These are phyloP conservation scores for Blastocystis hominis DNA, from an alignment of 352 stramenopile genomes.

Conservation along the genomic window DNA sequence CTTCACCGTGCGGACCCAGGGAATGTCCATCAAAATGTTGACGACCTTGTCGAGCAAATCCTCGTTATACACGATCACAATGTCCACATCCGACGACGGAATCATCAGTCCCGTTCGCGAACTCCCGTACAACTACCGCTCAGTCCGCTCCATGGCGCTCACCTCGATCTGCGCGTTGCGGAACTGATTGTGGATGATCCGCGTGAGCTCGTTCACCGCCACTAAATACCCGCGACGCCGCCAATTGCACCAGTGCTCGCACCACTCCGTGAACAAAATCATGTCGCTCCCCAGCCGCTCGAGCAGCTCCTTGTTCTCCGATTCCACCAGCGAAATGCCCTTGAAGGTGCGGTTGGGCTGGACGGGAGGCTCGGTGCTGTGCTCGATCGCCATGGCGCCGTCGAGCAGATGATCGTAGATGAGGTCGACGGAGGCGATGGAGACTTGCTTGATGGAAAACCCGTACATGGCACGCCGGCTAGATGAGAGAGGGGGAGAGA, in stretches of 20 bases:
- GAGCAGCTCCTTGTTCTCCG: background rate
- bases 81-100: constrained; percentile 42
- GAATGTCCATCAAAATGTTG: background rate
- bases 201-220: constrained; percentile 42
- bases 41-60: constrained; percentile 12
- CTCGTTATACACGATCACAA: constrained; percentile 41
- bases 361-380: background rate
- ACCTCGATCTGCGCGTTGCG: constrained; percentile 36
- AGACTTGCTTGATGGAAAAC: background rate
- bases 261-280: constrained; percentile 48
- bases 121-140: background rate
- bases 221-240: constrained; percentile 32
- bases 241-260: constrained; percentile 30
- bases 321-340: background rate
- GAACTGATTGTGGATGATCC: constrained; percentile 39
- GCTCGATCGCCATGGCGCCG: background rate
- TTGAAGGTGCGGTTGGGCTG: background rate
- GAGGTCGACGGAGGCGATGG: background rate
- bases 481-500: background rate
- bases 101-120: constrained; percentile 47
- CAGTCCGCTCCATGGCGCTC: background rate
- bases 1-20: constrained; percentile 28
- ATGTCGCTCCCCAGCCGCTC: background rate
- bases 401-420: constrained; percentile 6
- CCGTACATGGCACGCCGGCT: constrained; percentile 14